Base-by-base conservation (phyloP, 2,329 filamentous ascomycete genomes). In the Lasiodiplodia hormozganensis region DNA sequence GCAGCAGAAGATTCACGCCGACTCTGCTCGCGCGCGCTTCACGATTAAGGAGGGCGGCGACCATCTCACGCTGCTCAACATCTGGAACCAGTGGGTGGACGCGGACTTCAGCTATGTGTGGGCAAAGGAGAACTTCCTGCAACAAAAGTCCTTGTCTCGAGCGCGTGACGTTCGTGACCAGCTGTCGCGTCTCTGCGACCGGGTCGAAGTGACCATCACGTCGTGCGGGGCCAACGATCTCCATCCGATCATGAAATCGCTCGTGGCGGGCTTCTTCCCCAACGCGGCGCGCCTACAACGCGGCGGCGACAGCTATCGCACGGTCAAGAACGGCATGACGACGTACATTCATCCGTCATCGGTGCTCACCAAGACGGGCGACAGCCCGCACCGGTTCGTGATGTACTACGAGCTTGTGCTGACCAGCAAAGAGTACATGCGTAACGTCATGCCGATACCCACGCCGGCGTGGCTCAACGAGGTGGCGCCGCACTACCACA, bases 21-120 rank as follows among this genome's bases (percentile, higher is more conserved):
- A 99, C 79, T 93, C 92, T 70, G 96, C 96, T 0, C 89, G 94
- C 16, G 90, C 91, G 43, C 89, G 95, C 1, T 98, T 98, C 81
- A 97, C 93, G 0, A 85, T 95, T 77, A 93, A 93, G 74, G 94
- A 96, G 70, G 94, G 94, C 43, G 96, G 96, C 52, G 96, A 99
- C 77, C 92, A 97, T 74, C 78, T 96, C 5, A 94, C 93, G 0
- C 87, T 97, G 1, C 88, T 98, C 58, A 97, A 97, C 75, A 91
- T 99, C 73, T 99, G 91, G 89, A 95, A 96, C 74, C 92, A 97
- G 78, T 99, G 94, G 92, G 92, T 94, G 1, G 95, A 98, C 76
- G 90, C 89, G 60, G 95, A 97, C 79, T 99, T 93, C 81, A 92
- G 89, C 62, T 90, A 89, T 65, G 88, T 96, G 56, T 99, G 94